Evolutionary conservation across 2,329 filamentous ascomycete species (phyloP), one percentile per base, ranked within the genome.

Genomic region (Leptographium galeiforme): DNA sequence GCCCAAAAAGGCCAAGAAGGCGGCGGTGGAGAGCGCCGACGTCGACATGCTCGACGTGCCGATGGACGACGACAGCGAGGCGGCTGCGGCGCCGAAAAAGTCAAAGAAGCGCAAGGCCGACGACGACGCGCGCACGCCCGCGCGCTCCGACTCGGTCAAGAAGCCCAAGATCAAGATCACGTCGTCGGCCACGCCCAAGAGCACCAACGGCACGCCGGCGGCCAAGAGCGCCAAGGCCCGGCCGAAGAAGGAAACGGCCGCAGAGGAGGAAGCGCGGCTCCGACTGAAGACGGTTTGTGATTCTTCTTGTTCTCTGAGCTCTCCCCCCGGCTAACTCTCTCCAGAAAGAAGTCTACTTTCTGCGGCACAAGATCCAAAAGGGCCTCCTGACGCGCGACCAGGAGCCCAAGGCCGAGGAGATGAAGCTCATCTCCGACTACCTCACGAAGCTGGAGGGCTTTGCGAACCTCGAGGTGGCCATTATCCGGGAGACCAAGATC

Each of bases 311-410:
- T 4, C 46, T 19, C 19, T 38, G 4, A 36, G 12, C 12, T 36
- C 34, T n/a, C 36, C 32, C 44, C 6, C 41, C 11, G 12, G 11
- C 33, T 36, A 48, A 53, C 51, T 53, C 60, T 39, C 59, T 34
- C 53, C 59, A 86, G 77, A 84, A 81, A 60, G 82, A 87, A 61
- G 89, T 98, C n/a, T 73, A 96, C 36, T 97, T 94, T 68, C 78
- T 96, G 41, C 86, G 93, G 58, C 91, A 98, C 70, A 89, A 90
- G 67, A 81, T 98, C 38, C 93, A 98, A 66, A 94, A 95, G 67
- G 90, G 90, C 0, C 89, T 98, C 62, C 76, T 98, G 45, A 87
- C 86, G 25, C 81, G 87, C 55, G 89, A 95, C 59, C 80, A 87
- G 60, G 79, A 84, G 49, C 90, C 91, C n/a, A 86, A 90, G 68